phyloP scores from a whole-genome alignment of 352 stramenopile species.

The Thalassiosira mediterranea region DNA sequence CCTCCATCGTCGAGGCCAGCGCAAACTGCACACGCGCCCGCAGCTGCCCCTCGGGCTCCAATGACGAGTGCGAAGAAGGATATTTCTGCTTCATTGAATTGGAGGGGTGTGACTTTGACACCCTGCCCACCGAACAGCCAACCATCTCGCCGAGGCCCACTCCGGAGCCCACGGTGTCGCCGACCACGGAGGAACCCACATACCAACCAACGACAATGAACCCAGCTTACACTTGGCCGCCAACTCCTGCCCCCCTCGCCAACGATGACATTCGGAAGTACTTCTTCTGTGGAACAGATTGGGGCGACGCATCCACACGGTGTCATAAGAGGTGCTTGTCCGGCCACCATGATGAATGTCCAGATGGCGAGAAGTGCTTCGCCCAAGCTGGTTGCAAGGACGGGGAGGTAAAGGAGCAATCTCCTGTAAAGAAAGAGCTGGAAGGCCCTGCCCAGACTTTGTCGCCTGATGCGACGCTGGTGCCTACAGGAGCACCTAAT shows the following conservation, averaged over 20 bases:
- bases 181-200: constrained; percentile 8
- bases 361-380: constrained; percentile 23
- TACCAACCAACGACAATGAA: neutral
- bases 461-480: neutral
- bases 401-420: constrained; percentile 5
- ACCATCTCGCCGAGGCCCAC: constrained; percentile 28
- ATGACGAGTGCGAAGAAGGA: constrained; percentile 27
- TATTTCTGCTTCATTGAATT: constrained; percentile 33
- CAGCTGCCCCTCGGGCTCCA: constrained; percentile 28
- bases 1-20: constrained; percentile 9
- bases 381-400: constrained; percentile 49
- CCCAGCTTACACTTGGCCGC: neutral
- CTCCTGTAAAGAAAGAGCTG: too few relatives aligned
- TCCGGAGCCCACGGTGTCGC: neutral
- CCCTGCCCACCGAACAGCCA: constrained; percentile 16
- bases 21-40: constrained; percentile 22
- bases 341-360: constrained; percentile 4
- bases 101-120: constrained; percentile 21
- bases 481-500: neutral
- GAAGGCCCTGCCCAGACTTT: too few relatives aligned
- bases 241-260: constrained; percentile 17
- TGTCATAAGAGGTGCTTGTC: constrained; percentile 17
- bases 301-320: neutral
- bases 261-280: constrained; percentile 45
- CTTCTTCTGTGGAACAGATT: constrained; percentile 39